Percentiles rank a stretch among this genome's conserved stretches.
Evolutionary conservation across 768 basidiomycete genomes (phyloP).

Genomic region (Leccinum rimulosum): DNA sequence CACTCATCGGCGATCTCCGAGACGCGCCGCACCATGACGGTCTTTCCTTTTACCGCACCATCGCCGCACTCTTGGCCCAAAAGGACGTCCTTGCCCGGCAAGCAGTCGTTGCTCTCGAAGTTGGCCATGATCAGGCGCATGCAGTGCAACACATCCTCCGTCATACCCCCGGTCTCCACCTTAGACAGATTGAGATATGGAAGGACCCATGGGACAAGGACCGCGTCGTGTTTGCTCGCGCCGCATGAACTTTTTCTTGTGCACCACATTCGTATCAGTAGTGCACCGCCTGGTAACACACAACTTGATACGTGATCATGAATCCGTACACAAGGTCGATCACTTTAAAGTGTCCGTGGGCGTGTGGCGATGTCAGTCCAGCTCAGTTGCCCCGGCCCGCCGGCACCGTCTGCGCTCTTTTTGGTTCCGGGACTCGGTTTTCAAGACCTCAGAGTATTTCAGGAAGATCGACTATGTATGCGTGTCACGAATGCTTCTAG

Average conservation of each 20-base stretch:
- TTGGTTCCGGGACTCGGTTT: slow-evolving; percentile 10
- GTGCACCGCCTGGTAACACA: slow-evolving; percentile 17
- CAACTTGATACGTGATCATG: slow-evolving; percentile 2
- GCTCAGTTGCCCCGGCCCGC: slow-evolving; percentile 6
- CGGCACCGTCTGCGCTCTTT: slow-evolving; percentile 4
- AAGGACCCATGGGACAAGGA: slow-evolving; percentile 75
- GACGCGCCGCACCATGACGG: slow-evolving; percentile 39
- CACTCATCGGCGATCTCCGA: slow-evolving; percentile 73
- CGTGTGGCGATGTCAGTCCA: slow-evolving; percentile 9
- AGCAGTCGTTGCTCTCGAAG: slow-evolving; percentile 72
- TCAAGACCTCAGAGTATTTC: not conserved
- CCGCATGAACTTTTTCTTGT: slow-evolving; percentile 26
- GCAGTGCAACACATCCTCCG: slow-evolving; percentile 59
- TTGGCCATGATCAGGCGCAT: slow-evolving; percentile 70
- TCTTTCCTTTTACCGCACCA: slow-evolving; percentile 70
- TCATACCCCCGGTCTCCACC: slow-evolving; percentile 40
- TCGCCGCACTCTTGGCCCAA: slow-evolving; percentile 56
- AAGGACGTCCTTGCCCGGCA: slow-evolving; percentile 49
- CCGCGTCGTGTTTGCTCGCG: slow-evolving; percentile 63
- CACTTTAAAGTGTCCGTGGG: slow-evolving; percentile 7
- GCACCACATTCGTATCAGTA: slow-evolving; percentile 1
- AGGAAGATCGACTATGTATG: slow-evolving; percentile 1
- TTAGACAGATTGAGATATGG: slow-evolving; percentile 60
- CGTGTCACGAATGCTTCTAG: not conserved
- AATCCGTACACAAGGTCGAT: not conserved